Base-by-base conservation (phyloP, 1,284 basidiomycete genomes). In the Pulchroboletus neoregius region DNA sequence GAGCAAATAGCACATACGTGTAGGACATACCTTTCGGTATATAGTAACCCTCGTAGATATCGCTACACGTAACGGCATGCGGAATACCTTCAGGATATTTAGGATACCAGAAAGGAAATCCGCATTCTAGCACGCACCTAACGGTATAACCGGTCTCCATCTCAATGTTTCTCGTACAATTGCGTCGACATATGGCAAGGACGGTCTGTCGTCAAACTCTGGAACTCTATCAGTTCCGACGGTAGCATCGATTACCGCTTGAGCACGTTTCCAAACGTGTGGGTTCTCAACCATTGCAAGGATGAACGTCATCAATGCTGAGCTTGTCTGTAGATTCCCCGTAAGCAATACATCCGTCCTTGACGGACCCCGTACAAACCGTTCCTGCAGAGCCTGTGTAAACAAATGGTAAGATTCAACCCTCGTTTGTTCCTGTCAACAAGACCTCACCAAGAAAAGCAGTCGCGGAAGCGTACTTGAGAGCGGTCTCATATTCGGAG, bases 211-310 rank as follows among this genome's bases (percentile, higher is more conserved):
- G 5, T 58, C 56, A 16, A 71, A 70, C 0, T 58, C 62, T 0
- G 75, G 75, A 0, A 76, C 53, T n/a, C 69, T 58, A 5, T 66
- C 61, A 0, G 39, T 47, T 3, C 71, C 71, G 8, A 72, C 43
- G 6, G 71, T 57, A 2, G 52, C 41, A 26, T 75, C 71, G 5
- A 76, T 58, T 44, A 72, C 69, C 16, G 53, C 54, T 36, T 72
- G 71, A 1, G 68, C 68, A 4, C 50, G 58, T 39, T 51, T 35
- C 34, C 34, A 35, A 6, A 22, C 16, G 11, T 5, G 35, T 2
- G 35, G 35, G 13, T 36, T 36, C 18, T 65, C 32, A 2, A 63
- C 55, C 69, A 71, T 70, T 1, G 63, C 62, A 4, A 71, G 58
- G 1, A 63, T 49, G 39, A 69, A 69, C 4, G 50, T 47, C 24